These are phyloP conservation scores for Xylariales sp. DNA, from an alignment of 2,329 filamentous ascomycete species.

Conservation along the genomic window DNA sequence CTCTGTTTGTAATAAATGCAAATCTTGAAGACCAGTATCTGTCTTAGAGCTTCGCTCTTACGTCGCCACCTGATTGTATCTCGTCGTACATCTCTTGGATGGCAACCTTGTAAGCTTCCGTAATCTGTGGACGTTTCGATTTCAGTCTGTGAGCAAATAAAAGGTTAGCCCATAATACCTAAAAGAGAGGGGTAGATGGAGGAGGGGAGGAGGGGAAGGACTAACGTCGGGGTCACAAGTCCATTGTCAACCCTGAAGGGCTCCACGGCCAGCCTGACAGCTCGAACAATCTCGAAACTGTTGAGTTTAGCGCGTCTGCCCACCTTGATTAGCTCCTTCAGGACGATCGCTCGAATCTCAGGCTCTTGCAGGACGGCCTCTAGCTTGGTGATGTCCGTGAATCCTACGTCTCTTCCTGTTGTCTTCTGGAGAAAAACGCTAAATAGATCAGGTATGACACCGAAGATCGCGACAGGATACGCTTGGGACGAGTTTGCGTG, in stretches of 20 bases:
- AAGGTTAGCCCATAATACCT: no score
- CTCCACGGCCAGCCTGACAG: not conserved
- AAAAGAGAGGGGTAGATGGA: no score
- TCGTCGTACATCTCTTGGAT: slow-evolving; percentile 1
- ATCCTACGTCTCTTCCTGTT: not conserved
- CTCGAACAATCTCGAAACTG: not conserved
- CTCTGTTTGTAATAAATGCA: no score
- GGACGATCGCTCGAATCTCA: not conserved
- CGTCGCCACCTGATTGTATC: no score
- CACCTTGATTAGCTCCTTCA: not conserved
- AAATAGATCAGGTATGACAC: not conserved
- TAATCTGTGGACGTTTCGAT: not conserved
- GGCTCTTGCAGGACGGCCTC: slow-evolving; percentile 1
- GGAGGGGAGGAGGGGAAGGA: no score
- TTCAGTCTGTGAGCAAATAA: not conserved
- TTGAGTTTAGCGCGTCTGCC: not conserved
- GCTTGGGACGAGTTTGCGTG: not conserved
- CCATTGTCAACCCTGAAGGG: not conserved
- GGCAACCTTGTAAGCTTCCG: not conserved
- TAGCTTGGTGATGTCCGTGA: not conserved
- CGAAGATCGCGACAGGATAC: not conserved
- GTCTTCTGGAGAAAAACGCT: not conserved
- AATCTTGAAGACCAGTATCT: no score
- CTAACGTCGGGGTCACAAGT: not conserved
- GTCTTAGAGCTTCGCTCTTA: no score